Percentiles rank a stretch among this genome's conserved stretches.
phyloP scores from a whole-genome alignment of 305 asterid species.

The Caryopteris hybrid region DNA sequence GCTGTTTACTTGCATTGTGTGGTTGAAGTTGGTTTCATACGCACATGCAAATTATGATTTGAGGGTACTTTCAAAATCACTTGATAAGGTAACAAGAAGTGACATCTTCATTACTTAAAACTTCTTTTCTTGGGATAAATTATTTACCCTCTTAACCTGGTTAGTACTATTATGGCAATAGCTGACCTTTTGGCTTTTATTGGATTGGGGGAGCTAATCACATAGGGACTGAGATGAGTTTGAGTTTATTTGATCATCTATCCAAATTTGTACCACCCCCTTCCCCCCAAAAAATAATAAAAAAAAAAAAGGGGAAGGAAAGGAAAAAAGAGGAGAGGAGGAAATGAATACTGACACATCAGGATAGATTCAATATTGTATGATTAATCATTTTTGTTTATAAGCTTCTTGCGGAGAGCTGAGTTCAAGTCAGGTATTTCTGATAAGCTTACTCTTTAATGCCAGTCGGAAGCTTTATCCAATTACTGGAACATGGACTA shows the following conservation, averaged over 20 bases:
- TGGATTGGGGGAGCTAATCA: not conserved
- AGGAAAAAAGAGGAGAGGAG: not conserved
- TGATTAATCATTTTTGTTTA: not conserved
- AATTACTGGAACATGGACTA: slow-evolving; percentile 52
- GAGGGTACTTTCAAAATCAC: slow-evolving; percentile 68
- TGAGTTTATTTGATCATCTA: slow-evolving; percentile 3
- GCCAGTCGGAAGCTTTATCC: slow-evolving; percentile 58
- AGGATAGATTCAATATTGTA: slow-evolving; percentile 4
- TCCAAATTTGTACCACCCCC: not conserved
- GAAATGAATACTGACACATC: not conserved
- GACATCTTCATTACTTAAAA: not conserved
- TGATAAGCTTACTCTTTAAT: slow-evolving; percentile 18
- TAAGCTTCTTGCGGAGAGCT: slow-evolving; percentile 12
- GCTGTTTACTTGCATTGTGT: slow-evolving; percentile 77
- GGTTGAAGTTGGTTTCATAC: slow-evolving; percentile 94
- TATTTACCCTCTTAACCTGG: not conserved
- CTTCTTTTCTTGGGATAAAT: not conserved
- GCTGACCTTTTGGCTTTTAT: not conserved
- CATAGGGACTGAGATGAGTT: not conserved
- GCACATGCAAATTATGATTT: slow-evolving; percentile 94
- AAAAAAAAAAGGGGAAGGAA: no score
- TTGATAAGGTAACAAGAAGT: slow-evolving; percentile 58
- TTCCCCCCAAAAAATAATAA: no score
- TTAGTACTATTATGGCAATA: not conserved
- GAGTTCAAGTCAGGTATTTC: slow-evolving; percentile 1